Conservation (phyloP, 2,329 filamentous ascomycete genomes). For the Paracoccidioides lutzii region DNA sequence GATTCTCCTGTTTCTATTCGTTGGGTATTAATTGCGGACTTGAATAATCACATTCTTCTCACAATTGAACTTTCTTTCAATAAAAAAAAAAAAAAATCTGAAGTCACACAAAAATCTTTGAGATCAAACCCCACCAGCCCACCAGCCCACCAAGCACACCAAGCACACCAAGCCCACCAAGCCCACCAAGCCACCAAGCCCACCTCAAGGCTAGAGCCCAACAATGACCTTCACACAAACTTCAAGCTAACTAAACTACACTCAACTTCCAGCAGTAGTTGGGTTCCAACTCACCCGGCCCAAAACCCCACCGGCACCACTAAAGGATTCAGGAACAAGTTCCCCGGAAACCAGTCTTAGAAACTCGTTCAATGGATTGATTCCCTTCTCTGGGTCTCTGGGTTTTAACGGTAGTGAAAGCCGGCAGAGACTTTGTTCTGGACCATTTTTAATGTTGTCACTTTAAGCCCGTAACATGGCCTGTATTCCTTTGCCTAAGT, state of each 20-base stretch:
- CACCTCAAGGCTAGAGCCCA: not conserved
- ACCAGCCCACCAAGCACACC: not conserved
- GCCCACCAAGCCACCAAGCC: not conserved
- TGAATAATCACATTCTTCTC: not conserved
- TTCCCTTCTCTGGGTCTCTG: not conserved
- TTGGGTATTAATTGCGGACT: not conserved
- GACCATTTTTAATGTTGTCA: not conserved
- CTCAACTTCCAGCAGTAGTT: too few species aligned
- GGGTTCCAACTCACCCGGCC: not conserved
- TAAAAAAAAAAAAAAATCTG: not conserved
- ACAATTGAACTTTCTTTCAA: not conserved
- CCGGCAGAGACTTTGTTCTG: not conserved
- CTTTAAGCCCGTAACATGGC: too few species aligned
- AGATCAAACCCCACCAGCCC: not conserved
- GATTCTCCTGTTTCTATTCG: not conserved
- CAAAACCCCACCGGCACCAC: not conserved
- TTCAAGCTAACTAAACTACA: too few species aligned
- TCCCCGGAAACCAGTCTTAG: not conserved
- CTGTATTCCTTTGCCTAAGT: too few species aligned
- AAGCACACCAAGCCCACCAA: too few species aligned
- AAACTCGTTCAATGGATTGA: not conserved
- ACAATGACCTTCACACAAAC: too few species aligned
- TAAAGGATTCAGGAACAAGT: constrained; percentile 3
- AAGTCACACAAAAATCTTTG: not conserved
- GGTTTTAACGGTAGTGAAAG: not conserved